These are phyloP conservation scores for Mortierella claussenii DNA, from an alignment of 192 early-diverging fungal genomes.

Conservation along the genomic window DNA sequence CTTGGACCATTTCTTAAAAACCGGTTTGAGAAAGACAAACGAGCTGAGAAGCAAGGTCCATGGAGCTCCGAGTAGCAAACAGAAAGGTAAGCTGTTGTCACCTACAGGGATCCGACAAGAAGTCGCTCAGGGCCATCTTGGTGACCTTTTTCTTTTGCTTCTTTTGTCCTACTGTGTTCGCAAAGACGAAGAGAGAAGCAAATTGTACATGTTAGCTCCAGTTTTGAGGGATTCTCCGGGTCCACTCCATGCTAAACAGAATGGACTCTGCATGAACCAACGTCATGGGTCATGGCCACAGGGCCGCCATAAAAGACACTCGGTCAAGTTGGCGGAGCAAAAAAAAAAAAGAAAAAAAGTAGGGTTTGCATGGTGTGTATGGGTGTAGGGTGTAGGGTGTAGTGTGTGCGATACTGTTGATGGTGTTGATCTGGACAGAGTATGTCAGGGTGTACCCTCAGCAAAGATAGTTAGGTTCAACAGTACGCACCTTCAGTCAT, in stretches of 20 bases:
- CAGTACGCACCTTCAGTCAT: slow-evolving; percentile 55
- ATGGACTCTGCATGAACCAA: too few relatives aligned
- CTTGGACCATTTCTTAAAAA: slow-evolving; percentile 17
- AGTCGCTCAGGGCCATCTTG: slow-evolving; percentile 89
- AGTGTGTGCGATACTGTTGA: too few relatives aligned
- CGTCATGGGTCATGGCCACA: too few relatives aligned
- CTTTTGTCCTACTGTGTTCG: slow-evolving; percentile 48
- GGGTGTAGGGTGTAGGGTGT: not conserved
- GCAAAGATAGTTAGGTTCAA: too few relatives aligned
- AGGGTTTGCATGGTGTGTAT: not conserved
- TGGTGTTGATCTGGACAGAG: too few relatives aligned
- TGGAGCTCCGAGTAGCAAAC: too few relatives aligned
- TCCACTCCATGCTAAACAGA: too few relatives aligned
- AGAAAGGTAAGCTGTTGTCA: not conserved
- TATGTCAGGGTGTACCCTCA: too few relatives aligned
- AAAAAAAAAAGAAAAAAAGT: not conserved
- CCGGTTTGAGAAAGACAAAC: not conserved
- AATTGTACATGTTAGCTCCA: not conserved
- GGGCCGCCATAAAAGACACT: too few relatives aligned
- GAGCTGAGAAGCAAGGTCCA: too few relatives aligned
- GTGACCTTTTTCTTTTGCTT: slow-evolving; percentile 84
- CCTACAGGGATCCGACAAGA: slow-evolving; percentile 77
- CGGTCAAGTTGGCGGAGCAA: too few relatives aligned
- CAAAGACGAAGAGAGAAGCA: not conserved
- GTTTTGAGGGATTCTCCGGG: too few relatives aligned